phyloP scores from a whole-genome alignment of 177 flowering plant genomes.

The Vitis hybrid region DNA sequence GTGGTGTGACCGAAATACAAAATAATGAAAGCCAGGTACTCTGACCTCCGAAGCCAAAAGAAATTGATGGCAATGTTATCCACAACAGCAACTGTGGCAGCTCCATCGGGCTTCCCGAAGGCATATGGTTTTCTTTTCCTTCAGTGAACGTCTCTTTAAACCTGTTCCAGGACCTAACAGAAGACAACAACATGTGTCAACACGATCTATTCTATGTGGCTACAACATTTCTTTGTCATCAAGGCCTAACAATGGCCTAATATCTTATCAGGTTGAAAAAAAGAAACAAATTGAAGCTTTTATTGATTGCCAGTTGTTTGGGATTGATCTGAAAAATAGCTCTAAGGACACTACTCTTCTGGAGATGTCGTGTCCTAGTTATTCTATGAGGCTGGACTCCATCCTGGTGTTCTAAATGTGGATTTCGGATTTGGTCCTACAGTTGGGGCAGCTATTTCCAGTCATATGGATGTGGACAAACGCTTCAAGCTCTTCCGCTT shows the following conservation, averaged over 20 bases:
- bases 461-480: too few species aligned
- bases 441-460: too few species aligned
- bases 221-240: slow-evolving; percentile 21
- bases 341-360: slow-evolving; percentile 5
- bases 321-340: slow-evolving; percentile 41
- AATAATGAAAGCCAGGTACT: slow-evolving; percentile 28
- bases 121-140: slow-evolving; percentile 27
- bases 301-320: slow-evolving; percentile 49
- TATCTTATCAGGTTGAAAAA: slow-evolving; percentile 26
- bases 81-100: slow-evolving; percentile 6
- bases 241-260: slow-evolving; percentile 19
- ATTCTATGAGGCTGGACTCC: too few species aligned
- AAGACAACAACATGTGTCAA: slow-evolving; percentile 21
- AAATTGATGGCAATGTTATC: slow-evolving; percentile 18
- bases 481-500: too few species aligned
- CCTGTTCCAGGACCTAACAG: slow-evolving; percentile 29
- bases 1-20: slow-evolving; percentile 28
- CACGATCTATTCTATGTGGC: slow-evolving; percentile 15
- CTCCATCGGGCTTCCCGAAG: slow-evolving; percentile 16
- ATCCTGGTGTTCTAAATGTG: too few species aligned
- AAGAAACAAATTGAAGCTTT: slow-evolving; percentile 25
- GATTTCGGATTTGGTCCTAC: too few species aligned
- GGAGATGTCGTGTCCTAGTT: slow-evolving; percentile 9
- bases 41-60: slow-evolving; percentile 35
- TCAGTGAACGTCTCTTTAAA: slow-evolving; percentile 24